Evolutionary conservation across 768 basidiomycete genomes (phyloP).

Genomic region (Hirschioporus abietinus): DNA sequence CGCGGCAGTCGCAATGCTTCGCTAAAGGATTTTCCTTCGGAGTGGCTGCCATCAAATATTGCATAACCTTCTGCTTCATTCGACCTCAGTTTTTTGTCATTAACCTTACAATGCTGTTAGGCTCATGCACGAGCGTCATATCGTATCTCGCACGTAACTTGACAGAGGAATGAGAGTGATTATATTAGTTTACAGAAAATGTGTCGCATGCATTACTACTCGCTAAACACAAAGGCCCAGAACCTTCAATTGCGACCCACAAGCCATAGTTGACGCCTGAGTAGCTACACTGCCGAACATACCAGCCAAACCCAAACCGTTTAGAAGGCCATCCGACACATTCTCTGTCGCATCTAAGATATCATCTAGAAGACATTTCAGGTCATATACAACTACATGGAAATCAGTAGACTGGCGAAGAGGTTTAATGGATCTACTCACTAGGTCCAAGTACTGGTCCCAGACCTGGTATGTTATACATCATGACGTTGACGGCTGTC

Average conservation of each 20-base stretch:
- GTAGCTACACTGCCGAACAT: neutral
- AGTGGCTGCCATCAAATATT: constrained; percentile 51
- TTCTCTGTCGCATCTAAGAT: constrained; percentile 45
- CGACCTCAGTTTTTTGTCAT: too few relatives aligned
- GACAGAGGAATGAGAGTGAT: neutral
- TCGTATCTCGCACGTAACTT: too few relatives aligned
- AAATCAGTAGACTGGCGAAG: constrained; percentile 6
- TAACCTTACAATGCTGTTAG: too few relatives aligned
- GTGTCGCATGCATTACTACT: neutral
- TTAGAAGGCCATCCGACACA: constrained; percentile 41
- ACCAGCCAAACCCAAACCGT: constrained; percentile 30
- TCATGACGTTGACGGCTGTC: constrained; percentile 24
- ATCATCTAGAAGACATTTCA: constrained; percentile 56
- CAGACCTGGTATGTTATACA: constrained; percentile 37
- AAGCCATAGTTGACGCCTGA: neutral
- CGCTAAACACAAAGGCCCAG: neutral
- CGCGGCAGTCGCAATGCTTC: constrained; percentile 53
- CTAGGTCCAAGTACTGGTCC: constrained; percentile 51
- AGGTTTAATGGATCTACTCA: constrained; percentile 27
- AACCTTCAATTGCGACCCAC: neutral
- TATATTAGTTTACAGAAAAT: neutral
- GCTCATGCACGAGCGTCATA: too few relatives aligned
- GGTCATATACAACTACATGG: constrained; percentile 45
- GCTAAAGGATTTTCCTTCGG: constrained; percentile 75
- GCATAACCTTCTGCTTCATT: neutral